phyloP scores from a whole-genome alignment of 1,139 yeast genomes.

The Lodderomyces pseudojiufengensis region DNA sequence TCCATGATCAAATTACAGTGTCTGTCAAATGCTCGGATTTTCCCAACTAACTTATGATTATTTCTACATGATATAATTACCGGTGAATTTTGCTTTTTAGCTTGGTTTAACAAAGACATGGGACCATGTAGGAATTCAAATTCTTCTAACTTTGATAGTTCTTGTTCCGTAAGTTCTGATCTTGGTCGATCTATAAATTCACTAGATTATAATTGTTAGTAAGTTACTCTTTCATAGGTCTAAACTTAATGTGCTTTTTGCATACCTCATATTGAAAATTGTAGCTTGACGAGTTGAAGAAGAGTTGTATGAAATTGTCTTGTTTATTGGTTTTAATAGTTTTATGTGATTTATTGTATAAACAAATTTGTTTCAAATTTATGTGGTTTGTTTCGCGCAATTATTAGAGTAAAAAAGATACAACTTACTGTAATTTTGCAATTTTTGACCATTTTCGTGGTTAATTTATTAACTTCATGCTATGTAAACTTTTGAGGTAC shows the following conservation, averaged over 20 bases:
- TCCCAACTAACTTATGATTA: conserved; percentile 85
- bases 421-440: no score
- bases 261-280: conserved; percentile 8
- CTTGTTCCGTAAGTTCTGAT: conserved; percentile 76
- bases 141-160: conserved; percentile 79
- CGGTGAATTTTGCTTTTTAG: conserved; percentile 70
- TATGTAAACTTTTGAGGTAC: conserved; percentile 2
- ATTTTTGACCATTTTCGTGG: no score
- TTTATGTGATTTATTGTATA: no score
- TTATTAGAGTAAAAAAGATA: no score
- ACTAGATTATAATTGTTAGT: conserved; percentile 37
- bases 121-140: conserved; percentile 93
- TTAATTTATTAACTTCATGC: no score
- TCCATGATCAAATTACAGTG: conserved; percentile 92
- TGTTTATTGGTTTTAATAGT: no score
- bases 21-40: conserved; percentile 92
- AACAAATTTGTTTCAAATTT: background rate
- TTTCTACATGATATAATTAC: conserved; percentile 88
- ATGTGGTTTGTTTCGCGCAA: no score
- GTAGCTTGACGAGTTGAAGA: no score
- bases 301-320: no score
- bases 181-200: conserved; percentile 69
- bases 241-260: no score
- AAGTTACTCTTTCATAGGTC: no score
- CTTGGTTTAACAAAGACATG: conserved; percentile 75